Base-by-base conservation (phyloP, 129 eudicot genomes). In the Escallonia rubra region DNA sequence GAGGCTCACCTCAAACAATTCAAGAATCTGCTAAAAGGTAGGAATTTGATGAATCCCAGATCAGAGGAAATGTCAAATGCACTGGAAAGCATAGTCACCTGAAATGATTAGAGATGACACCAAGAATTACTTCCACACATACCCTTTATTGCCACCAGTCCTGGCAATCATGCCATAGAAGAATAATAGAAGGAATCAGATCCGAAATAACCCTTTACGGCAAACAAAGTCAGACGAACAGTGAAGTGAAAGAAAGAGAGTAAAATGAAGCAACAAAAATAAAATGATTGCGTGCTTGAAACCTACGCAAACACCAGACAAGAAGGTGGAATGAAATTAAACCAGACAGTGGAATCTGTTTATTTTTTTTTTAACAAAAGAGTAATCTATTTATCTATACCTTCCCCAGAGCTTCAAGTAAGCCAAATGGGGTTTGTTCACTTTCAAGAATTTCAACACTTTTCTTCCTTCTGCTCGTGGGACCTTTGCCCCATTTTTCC, bases 11-110 rank as follows among this genome's bases (percentile, higher is more conserved):
- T 71, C 59, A 60, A 69, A 73, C 68, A 74, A 80, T 72, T 73
- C 76, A 83, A 74, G 79, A 79, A 77, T 76, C 79, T 66, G 64
- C 61, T 73, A 74, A 72, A 65, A 59, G 68, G 49, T 57, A 74
- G 67, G 83, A 78, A 83, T 72, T 70, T 73, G 76, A 84, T 73
- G 76, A 86, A 75, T 11, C 84, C 81, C 75, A 67, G 78, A 85
- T 66, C 75, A 74, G 59, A 64, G 61, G 66, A 79, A 58, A 62
- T 68, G 59, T 69, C 65, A 55, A 81, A 67, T 67, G 64, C 62
- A 80, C 69, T 73, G 52, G 75, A 55, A 70, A 79, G 77, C 80
- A 79, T 80, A 82, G 65, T 82, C 80, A 81, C 67, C 76, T 50
- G 43, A 68, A 43, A 45, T 12, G 69, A 61, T 46, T 67, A 62